Conservation (phyloP, 1,284 basidiomycete genomes). For the Laetiporus sulphureus region DNA sequence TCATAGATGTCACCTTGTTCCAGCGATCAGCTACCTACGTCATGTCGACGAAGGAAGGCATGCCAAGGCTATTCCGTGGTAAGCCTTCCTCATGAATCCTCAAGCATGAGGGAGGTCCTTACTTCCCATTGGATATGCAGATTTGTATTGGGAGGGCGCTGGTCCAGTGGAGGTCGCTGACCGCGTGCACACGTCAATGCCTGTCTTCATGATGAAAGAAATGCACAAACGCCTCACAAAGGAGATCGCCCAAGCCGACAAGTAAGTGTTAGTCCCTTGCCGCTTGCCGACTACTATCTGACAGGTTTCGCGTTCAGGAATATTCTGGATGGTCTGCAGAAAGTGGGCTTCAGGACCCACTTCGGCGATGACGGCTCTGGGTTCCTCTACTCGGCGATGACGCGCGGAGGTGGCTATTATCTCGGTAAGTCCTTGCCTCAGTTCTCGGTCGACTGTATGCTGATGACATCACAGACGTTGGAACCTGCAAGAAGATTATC, state of each 20-base stretch:
- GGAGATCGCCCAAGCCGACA: conserved; percentile 48
- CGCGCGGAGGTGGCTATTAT: conserved; percentile 36
- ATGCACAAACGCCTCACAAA: conserved; percentile 40
- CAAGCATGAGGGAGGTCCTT: too few relatives aligned
- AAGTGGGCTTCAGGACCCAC: conserved; percentile 54
- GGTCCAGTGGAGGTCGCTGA: conserved; percentile 46
- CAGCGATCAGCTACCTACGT: conserved; percentile 60
- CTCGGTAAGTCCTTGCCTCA: conserved; percentile 27
- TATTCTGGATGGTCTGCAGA: conserved; percentile 46
- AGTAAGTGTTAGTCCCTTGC: conserved; percentile 14
- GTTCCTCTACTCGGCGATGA: conserved; percentile 35
- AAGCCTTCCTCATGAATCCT: conserved; percentile 11
- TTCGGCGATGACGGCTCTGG: conserved; percentile 50
- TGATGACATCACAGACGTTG: conserved; percentile 38
- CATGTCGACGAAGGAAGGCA: conserved; percentile 44
- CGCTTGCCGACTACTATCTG: not conserved
- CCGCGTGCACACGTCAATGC: conserved; percentile 43
- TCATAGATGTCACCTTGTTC: conserved; percentile 50
- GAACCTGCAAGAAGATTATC: conserved; percentile 56
- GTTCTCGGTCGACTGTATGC: not conserved
- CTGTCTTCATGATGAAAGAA: conserved; percentile 37
- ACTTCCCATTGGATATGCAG: not conserved
- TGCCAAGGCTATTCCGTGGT: conserved; percentile 30
- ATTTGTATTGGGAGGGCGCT: conserved; percentile 40
- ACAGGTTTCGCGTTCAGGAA: conserved; percentile 35